Evolutionary conservation across 2,329 filamentous ascomycete species (phyloP).

Genomic region (Colletotrichum chlorophyti): DNA sequence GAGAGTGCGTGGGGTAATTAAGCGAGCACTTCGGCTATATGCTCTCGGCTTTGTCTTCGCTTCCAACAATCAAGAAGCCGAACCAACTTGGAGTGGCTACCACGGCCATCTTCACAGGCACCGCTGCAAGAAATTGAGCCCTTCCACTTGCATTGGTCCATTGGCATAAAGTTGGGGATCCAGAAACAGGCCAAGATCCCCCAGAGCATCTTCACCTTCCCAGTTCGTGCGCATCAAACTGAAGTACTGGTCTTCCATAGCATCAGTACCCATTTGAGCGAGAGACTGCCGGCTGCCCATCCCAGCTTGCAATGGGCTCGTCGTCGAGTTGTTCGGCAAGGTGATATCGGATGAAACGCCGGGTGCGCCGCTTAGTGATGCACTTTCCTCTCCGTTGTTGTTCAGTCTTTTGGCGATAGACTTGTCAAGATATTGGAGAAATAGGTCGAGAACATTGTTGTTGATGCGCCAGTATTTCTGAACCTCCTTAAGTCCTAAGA

Average conservation of each 20-base stretch:
- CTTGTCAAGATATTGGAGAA: constrained; percentile 45
- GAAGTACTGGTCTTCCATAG: constrained; percentile 44
- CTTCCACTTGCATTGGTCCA: constrained; percentile 38
- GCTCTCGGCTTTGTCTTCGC: constrained; percentile 13
- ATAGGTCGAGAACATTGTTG: constrained; percentile 45
- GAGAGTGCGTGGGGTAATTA: constrained; percentile 5
- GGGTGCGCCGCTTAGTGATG: not conserved
- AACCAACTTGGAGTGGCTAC: not conserved
- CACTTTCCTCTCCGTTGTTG: constrained; percentile 21
- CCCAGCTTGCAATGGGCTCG: not conserved
- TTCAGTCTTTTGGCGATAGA: constrained; percentile 44
- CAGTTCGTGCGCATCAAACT: constrained; percentile 41
- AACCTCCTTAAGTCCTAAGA: constrained; percentile 44
- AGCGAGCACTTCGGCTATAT: constrained; percentile 10
- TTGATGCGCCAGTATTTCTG: constrained; percentile 50
- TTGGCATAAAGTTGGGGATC: constrained; percentile 34
- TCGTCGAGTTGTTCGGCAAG: not conserved
- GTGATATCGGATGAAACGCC: not conserved
- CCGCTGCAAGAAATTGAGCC: constrained; percentile 37
- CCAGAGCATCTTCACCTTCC: constrained; percentile 43
- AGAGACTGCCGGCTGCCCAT: not conserved
- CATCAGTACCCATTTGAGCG: constrained; percentile 31
- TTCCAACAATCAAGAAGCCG: not conserved
- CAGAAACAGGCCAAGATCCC: constrained; percentile 41
- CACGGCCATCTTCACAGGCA: constrained; percentile 28